A percentile compares a stretch with the other conserved stretches of the same genome.
Conservation (phyloP, 164 flowering plant species). For the Aristolochia fimbriata region DNA sequence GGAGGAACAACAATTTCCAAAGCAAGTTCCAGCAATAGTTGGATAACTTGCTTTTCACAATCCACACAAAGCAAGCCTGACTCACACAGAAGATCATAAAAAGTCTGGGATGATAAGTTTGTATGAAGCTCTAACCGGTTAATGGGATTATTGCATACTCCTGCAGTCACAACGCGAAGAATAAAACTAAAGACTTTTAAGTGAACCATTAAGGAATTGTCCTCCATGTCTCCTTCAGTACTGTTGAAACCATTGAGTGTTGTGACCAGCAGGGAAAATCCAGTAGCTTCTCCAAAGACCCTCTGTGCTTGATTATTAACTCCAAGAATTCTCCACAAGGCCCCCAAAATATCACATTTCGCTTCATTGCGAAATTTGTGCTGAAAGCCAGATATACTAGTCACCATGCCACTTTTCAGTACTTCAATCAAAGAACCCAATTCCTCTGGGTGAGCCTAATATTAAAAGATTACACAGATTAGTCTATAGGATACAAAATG, state of each 20-base stretch:
- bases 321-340: slow-evolving; percentile 90
- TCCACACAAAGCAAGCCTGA: slow-evolving; percentile 91
- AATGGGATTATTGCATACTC: slow-evolving; percentile 62
- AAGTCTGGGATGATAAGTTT: slow-evolving; percentile 69
- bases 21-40: slow-evolving; percentile 85
- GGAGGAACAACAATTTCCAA: slow-evolving; percentile 90
- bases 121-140: slow-evolving; percentile 68
- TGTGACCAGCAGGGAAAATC: slow-evolving; percentile 87
- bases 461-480: slow-evolving; percentile 6
- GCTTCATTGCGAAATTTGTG: slow-evolving; percentile 77
- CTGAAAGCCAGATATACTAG: slow-evolving; percentile 77
- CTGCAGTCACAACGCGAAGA: slow-evolving; percentile 83
- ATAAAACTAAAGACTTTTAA: slow-evolving; percentile 66
- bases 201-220: slow-evolving; percentile 27
- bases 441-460: slow-evolving; percentile 90
- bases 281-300: slow-evolving; percentile 98
- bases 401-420: slow-evolving; percentile 94
- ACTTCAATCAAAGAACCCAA: slow-evolving; percentile 78
- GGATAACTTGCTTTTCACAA: slow-evolving; percentile 81
- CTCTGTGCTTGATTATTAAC: slow-evolving; percentile 70
- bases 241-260: slow-evolving; percentile 74
- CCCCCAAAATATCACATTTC: slow-evolving; percentile 84
- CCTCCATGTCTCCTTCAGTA: slow-evolving; percentile 40
- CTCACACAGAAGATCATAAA: slow-evolving; percentile 81
- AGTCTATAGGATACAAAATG: too few species aligned